Evolutionary conservation across 768 basidiomycete species (phyloP).

Genomic region (Steccherinum ochraceum): DNA sequence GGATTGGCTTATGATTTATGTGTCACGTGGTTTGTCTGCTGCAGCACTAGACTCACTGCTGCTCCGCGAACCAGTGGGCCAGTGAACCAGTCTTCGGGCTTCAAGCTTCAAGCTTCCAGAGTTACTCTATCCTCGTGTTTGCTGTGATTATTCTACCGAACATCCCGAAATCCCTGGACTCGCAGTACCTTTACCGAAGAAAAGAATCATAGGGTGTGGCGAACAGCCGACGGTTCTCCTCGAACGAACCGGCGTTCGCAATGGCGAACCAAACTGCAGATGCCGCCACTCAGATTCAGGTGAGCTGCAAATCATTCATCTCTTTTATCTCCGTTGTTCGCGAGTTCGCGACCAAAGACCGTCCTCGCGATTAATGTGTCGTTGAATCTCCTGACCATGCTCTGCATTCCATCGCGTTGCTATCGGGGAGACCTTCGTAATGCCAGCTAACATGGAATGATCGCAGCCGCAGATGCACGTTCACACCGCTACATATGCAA

Average conservation of each 20-base stretch:
- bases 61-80: no score
- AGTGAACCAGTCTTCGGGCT: background rate
- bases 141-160: background rate
- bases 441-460: background rate
- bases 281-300: background rate
- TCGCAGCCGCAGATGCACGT: no score
- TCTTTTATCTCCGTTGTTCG: background rate
- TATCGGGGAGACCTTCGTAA: background rate
- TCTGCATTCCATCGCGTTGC: background rate
- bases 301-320: background rate
- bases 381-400: background rate
- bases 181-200: no score
- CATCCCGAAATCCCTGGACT: background rate
- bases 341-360: background rate
- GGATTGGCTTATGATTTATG: no score
- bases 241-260: background rate
- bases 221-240: no score
- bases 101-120: background rate
- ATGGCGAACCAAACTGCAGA: background rate
- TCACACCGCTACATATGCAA: no score
- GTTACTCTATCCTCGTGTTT: background rate
- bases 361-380: background rate
- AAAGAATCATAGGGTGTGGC: no score
- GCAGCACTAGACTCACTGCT: background rate
- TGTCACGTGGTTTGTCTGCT: no score